Base-by-base conservation (phyloP, 768 basidiomycete species). In the Pseudohyphozyma bogoriensis region DNA sequence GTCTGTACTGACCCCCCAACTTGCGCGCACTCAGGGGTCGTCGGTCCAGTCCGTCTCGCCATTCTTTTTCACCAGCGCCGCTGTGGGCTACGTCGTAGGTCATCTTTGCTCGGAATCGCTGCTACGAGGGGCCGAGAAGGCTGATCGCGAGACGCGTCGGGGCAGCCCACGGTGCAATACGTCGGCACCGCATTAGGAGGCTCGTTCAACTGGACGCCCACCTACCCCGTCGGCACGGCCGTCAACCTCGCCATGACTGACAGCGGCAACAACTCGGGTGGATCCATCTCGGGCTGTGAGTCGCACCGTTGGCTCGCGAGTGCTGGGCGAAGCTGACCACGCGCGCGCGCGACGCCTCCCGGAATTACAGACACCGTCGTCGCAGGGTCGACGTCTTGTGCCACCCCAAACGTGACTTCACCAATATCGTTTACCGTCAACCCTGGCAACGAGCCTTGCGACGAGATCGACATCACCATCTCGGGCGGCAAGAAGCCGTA, bases 211-310 rank as follows among this genome's bases (percentile, higher is more conserved):
- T 59, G 58, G 58, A 32, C 16, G 3, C 51, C 58, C 1, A 35
- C 35, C 9, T 29, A 24, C 16, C 28, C 51, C 1, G 44, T 54
- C 28, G 64, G 65, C 2, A 60, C 65, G 0, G 39, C 55, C 4
- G 18, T 66, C 18, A 36, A 46, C 1, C 15, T 66, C 15, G 55
- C 55, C 13, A 66, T 66, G 65, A 40, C 60, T 22, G 65, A 66
- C 46, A 56, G 60, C 18, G 60, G 51, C 0, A 60, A 56, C 16
- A 59, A 59, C 46, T 53, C 54, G 12, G 65, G 65, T 0, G 65
- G 65, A 13, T n/a, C 55, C 1, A 58, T 62, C 20, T 45, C 22
- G 11, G 51, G 55, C 18, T 66, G 64, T 62, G 51, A 42, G 64
- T 61, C 10, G 26, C 18, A 13, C 0, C 32, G 36, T 8, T 7